Base-by-base conservation (phyloP, 371 early-diverging fungal genomes). In the Rhizopus stolonifer region DNA sequence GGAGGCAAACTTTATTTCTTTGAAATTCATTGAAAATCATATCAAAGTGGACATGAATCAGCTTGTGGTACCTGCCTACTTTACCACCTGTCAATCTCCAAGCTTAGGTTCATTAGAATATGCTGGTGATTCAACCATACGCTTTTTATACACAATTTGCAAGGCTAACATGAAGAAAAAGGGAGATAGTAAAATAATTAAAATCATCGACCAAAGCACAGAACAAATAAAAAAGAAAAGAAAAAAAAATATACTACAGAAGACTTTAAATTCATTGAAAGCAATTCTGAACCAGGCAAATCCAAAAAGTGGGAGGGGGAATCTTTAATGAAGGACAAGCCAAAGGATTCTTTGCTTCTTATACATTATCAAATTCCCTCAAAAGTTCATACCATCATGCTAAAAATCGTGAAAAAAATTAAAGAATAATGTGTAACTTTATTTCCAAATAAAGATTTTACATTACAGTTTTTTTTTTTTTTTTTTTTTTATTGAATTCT, bases 51-150 rank as follows among this genome's bases (percentile, higher is more conserved):
- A 23, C 40, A 58, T 52, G 52, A 43, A 47, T 42, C 52, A 51
- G 52, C 40, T 58, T 58, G 58, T 51, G 48, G 52, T 52, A 57
- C 50, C 50, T 57, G 51, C 46, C 24, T 57, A 50, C 46, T 50
- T 46, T 46, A 50, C 46, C 31, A 39, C 51, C 46, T 49, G 25
- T 33, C 49, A 49, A 49, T 31, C 49, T 49, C 1, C 19, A 56
- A 49, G 45, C 49, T 56, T 49, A 44, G 39, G 49, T 24, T 56
- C 25, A 49, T 49, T 56, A 49, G 26, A 43, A 49, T 56, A 32
- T 49, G 45, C 36, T 43, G 49, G 11, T 24, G 45, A 49, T 49
- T 56, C 34, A 44, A 56, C 49, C 32, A 45, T 56, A 26, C 49
- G 56, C 45, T 56, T 49, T 56, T 49, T 56, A 49, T 49, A 49